Evolutionary conservation across 2,329 filamentous ascomycete genomes (phyloP).

Genomic region (Sarocladiaceae sp.): DNA sequence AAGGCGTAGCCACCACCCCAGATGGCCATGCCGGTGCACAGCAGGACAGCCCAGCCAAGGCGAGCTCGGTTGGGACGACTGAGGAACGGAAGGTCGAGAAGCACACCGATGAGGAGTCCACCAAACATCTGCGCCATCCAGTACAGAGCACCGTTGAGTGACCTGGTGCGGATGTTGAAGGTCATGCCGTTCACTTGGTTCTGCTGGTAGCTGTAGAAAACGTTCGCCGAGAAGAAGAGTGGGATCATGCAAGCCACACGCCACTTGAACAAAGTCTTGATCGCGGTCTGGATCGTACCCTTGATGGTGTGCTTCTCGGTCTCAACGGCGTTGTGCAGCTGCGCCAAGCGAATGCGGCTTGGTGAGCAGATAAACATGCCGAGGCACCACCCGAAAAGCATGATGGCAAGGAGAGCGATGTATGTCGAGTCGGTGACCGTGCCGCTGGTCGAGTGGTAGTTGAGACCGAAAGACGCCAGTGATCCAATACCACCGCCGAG

Average conservation of each 20-base stretch:
- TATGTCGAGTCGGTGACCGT: constrained; percentile 47
- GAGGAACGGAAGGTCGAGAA: constrained; percentile 39
- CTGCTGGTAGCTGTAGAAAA: constrained; percentile 54
- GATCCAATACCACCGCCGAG: constrained; percentile 39
- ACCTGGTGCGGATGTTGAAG: constrained; percentile 52
- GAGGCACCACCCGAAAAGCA: constrained; percentile 43
- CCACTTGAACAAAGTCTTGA: constrained; percentile 36
- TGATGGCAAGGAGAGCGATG: constrained; percentile 43
- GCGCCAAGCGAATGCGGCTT: constrained; percentile 32
- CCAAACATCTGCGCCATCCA: constrained; percentile 55
- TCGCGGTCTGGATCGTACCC: constrained; percentile 30
- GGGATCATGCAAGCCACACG: constrained; percentile 44
- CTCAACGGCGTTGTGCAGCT: constrained; percentile 31
- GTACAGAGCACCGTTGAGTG: constrained; percentile 50
- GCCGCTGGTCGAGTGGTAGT: constrained; percentile 30
- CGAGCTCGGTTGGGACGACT: constrained; percentile 41
- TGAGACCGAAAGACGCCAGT: constrained; percentile 38
- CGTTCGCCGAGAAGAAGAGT: constrained; percentile 51
- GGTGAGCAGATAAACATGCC: constrained; percentile 45
- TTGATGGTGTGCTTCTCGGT: constrained; percentile 33
- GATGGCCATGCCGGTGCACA: constrained; percentile 46
- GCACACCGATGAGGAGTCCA: constrained; percentile 40
- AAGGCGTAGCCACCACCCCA: constrained; percentile 63
- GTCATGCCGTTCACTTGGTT: constrained; percentile 50
- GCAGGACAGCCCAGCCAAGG: constrained; percentile 40